Evolutionary conservation across 1,139 yeast species (phyloP), one percentile per base, ranked within the genome.

Genomic region (Saccharomyces pastorianus): DNA sequence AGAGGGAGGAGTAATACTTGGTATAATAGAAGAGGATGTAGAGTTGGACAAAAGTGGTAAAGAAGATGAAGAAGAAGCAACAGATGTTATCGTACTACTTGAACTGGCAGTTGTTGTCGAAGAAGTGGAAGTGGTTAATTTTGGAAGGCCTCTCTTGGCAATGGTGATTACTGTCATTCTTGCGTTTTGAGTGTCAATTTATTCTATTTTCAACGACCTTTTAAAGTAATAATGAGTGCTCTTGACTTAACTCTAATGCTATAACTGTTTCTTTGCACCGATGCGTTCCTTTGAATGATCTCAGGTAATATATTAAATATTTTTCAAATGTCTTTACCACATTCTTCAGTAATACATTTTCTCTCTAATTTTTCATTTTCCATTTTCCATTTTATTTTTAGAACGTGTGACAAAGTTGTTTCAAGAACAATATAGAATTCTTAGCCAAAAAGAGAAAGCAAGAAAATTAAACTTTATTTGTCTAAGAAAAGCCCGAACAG

Each of bases 1-100:
- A 26, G 83, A 72, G 0, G 95, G 95, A 2, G 87, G 85, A 1
- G 82, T 75, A n/a, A 85, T 76, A 1, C 79, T 65, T 0, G 89
- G 88, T 5, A 3, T 7, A 25, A 27, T 3, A 8, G 46, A 34
- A 8, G 23, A 34, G 11, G 41, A 11, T 20, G 25, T 20, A 13
- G 44, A 29, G 23, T 6, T 32, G n/a, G 44, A 20, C 5, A 28
- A 29, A 20, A 47, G n/a, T 17, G 50, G n/a, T 9, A 46, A 17
- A 26, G 83, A 77, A 13, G 84, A 26, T 11, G 28, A 9, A 69
- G 62, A 65, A 71, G 8, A 73, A 8, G 52, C 50, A n/a, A 44
- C 44, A 4, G 56, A 56, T 34, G 42, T 34, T 14, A 14, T 14
- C 23, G 67, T 52, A 25, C 27, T 26, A 26, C 8, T 26, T 26